phyloP scores from a whole-genome alignment of 2,329 filamentous ascomycete species.

The Aspergillus pseudoviridinutans region DNA sequence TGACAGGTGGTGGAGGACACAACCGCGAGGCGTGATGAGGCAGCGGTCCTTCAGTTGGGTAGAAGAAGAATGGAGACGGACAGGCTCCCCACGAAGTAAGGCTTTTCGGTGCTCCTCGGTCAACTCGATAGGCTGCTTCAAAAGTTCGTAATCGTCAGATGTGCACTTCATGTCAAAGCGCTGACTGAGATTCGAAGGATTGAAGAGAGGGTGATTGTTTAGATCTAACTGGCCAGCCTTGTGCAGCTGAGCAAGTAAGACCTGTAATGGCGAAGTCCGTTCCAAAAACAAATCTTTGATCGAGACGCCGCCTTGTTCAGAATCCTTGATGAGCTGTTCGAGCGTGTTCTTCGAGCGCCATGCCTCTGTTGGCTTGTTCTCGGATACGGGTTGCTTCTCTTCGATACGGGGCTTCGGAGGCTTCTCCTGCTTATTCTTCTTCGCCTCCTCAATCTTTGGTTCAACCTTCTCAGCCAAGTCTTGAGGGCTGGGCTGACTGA shows the following conservation, averaged over 20 bases:
- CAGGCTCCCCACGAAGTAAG: conserved; percentile 39
- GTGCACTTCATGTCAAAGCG: conserved; percentile 42
- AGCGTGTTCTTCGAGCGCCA: conserved; percentile 40
- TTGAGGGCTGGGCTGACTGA: conserved; percentile 8
- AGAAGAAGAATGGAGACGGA: conserved; percentile 35
- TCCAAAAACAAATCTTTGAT: conserved; percentile 41
- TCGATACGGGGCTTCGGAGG: conserved; percentile 13
- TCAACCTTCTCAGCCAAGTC: conserved; percentile 20
- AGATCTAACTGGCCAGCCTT: conserved; percentile 34
- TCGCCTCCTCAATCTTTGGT: conserved; percentile 17
- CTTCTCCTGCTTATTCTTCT: conserved; percentile 25
- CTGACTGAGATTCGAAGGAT: conserved; percentile 38
- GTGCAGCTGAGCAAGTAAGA: conserved; percentile 38
- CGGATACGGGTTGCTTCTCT: conserved; percentile 16
- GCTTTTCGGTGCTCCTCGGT: conserved; percentile 41
- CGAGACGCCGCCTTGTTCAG: conserved; percentile 29
- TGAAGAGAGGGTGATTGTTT: conserved; percentile 38
- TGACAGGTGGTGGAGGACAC: conserved; percentile 42
- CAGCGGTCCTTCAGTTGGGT: conserved; percentile 39
- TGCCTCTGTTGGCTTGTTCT: conserved; percentile 22
- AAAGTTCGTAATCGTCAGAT: conserved; percentile 36
- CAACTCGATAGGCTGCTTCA: conserved; percentile 38
- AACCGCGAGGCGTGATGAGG: conserved; percentile 44
- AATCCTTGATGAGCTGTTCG: conserved; percentile 37
- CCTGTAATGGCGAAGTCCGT: conserved; percentile 35